Base-by-base conservation (phyloP, 2,329 filamentous ascomycete genomes). In the Colletotrichum aenigma region DNA sequence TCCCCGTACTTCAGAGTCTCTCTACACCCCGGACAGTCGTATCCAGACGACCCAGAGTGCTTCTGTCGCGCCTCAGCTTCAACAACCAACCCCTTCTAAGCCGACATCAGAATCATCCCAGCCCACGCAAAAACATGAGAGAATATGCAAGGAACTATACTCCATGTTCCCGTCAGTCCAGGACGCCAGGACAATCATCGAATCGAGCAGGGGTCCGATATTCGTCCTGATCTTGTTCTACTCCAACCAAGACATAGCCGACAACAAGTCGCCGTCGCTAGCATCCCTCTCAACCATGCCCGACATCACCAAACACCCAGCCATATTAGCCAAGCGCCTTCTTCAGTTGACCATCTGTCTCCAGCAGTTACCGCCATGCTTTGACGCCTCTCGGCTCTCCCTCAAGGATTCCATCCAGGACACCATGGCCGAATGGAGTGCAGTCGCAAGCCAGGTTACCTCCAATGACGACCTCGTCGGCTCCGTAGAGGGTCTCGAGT, bases 401-500 rank as follows among this genome's bases (percentile, higher is more conserved):
- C 68, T 79, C 4, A 78, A 77, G 18, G 75, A 79, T 12, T 67
- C 81, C 15, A 34, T 82, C 13, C 73, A 78, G 2, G 77, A 80
- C 2, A 55, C 80, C n/a, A 84, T 85, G 76, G 75, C 21, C 32
- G 82, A 80, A 68, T 84, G 85, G 72, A 79, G 85, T 4, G 77
- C 82, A 0, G 80, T 86, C 3, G 79, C 80, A 4, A 82, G 83
- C 6, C 80, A 86, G 7, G 87, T 92, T 5, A 88, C 87, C 0
- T 85, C 85, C 6, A 87, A 90, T 48, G 88, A 91, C 60, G 87
- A 90, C 52, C 81, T 92, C 6, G 81, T 89, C 1, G 87, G 87
- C 26, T 88, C 86, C 4, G 79, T 88, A 2, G 89, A 92, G 79
- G 90, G 89, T 3, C 79, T 92, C 1, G 88, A 91, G 79, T 88